These are phyloP conservation scores for Lentinula sp. DNA, from an alignment of 768 basidiomycete species.

Conservation along the genomic window DNA sequence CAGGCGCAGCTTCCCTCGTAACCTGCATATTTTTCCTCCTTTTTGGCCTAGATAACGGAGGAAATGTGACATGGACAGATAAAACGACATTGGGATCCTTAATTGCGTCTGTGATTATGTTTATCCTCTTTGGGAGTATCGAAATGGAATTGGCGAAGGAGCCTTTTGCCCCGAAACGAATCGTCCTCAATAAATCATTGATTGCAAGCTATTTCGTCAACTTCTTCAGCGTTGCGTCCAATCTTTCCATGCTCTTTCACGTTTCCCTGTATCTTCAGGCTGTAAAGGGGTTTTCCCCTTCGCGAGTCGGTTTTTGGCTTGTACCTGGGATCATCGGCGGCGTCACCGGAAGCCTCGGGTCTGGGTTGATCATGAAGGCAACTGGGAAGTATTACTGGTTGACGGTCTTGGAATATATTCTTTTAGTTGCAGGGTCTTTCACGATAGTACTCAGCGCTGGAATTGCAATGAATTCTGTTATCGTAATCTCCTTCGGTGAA, in stretches of 20 bases:
- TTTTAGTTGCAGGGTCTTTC: constrained; percentile 31
- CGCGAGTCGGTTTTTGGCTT: constrained; percentile 46
- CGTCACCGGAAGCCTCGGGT: constrained; percentile 41
- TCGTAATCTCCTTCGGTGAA: constrained; percentile 37
- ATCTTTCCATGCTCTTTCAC: constrained; percentile 43
- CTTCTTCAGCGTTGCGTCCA: constrained; percentile 45
- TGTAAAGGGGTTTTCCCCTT: constrained; percentile 39
- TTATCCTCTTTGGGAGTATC: constrained; percentile 33
- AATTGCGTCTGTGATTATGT: constrained; percentile 23
- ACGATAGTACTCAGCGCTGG: constrained; percentile 35
- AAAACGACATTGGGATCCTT: constrained; percentile 29
- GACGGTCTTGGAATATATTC: constrained; percentile 35
- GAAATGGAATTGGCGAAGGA: constrained; percentile 49
- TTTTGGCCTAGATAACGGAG: constrained; percentile 49
- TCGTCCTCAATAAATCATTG: constrained; percentile 43
- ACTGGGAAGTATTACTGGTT: constrained; percentile 53
- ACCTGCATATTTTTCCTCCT: constrained; percentile 51
- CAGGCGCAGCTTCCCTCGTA: constrained; percentile 50
- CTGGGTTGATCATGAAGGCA: constrained; percentile 50
- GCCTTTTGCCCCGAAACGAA: constrained; percentile 52
- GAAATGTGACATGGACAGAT: constrained; percentile 43
- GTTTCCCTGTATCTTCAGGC: constrained; percentile 55
- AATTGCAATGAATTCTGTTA: constrained; percentile 24
- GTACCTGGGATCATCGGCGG: constrained; percentile 40
- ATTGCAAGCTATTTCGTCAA: constrained; percentile 54